Percentiles rank a stretch among this genome's conserved stretches.
Conservation (phyloP, 2,329 filamentous ascomycete species). For the Diaporthe sp. region DNA sequence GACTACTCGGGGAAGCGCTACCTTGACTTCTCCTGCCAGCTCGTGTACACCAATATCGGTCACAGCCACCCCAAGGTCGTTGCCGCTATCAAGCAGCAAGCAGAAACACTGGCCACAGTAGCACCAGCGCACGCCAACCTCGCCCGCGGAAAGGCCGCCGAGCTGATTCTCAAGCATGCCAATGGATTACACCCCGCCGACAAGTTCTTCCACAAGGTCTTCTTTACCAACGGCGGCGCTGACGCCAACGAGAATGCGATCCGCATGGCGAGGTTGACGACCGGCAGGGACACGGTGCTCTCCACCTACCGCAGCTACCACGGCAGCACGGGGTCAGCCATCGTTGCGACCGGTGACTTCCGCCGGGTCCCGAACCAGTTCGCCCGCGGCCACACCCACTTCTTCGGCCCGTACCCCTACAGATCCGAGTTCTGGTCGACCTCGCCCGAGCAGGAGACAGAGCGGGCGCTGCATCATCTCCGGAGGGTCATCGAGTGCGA, state of each 20-base stretch:
- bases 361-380: constrained; percentile 42
- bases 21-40: constrained; percentile 41
- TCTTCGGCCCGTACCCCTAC: constrained; percentile 39
- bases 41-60: constrained; percentile 40
- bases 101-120: constrained; percentile 35
- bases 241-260: constrained; percentile 41
- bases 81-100: constrained; percentile 40
- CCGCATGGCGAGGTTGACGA: constrained; percentile 39
- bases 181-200: constrained; percentile 20
- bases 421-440: constrained; percentile 41
- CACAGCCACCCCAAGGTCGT: constrained; percentile 40
- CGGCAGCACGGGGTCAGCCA: constrained; percentile 42
- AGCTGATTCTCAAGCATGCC: constrained; percentile 40
- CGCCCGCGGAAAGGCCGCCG: constrained; percentile 36
- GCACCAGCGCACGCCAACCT: constrained; percentile 40
- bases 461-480: constrained; percentile 38
- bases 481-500: constrained; percentile 40
- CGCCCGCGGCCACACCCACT: constrained; percentile 40
- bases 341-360: constrained; percentile 45
- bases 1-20: constrained; percentile 40
- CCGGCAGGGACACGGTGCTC: constrained; percentile 40
- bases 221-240: constrained; percentile 40
- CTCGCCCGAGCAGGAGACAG: constrained; percentile 37
- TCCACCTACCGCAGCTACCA: constrained; percentile 44
- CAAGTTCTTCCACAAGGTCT: constrained; percentile 39